Base-by-base conservation (phyloP, 2,329 filamentous ascomycete species). In the Fusarium continuum region DNA sequence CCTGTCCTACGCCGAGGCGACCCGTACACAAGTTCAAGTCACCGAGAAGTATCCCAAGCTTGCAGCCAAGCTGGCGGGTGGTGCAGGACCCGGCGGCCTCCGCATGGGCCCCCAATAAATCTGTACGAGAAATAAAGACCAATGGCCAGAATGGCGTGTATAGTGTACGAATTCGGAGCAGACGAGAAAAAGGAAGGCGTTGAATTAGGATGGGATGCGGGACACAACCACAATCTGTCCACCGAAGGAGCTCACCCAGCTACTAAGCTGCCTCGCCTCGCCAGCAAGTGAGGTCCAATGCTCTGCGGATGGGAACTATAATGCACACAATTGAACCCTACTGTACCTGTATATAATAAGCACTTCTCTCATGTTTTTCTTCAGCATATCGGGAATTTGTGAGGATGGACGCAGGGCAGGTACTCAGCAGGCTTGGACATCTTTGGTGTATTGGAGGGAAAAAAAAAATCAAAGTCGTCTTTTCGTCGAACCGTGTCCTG, bases 1-100 rank as follows among this genome's bases (percentile, higher is more conserved):
- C 7, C 85, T 99, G 16, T 97, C 92, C 17, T 99, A 99, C 74
- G 95, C 95, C 25, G 95, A 99, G 79, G 95, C 95, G 17, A 98
- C 95, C 32, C 86, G 95, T 73, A 98, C 95, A 64, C 95, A 99
- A 79, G 87, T 99, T 62, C 91, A 97, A 80, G 91, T 95, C 14
- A 91, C 92, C 74, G 89, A 93, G 78, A 92, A 92, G 79, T 94
- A 94, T 75, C 91, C 91, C 34, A 87, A 92, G 76, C 83, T 95
- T 47, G 90, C 90, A 13, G 87, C 85, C 57, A 90, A 90, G 75
- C 82, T 94, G 66, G 76, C 76, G 4, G 75, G 74, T 25, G 74
- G 75, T 35, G 69, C 71, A 13, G 75, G 73, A 20, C 73, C 75
- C 11, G 71, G 72, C 20, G 74, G 76, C 16, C 68, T 78, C 25